These are phyloP conservation scores for Taiozyma sp. DNA, from an alignment of 1,139 yeast species.

Conservation along the genomic window DNA sequence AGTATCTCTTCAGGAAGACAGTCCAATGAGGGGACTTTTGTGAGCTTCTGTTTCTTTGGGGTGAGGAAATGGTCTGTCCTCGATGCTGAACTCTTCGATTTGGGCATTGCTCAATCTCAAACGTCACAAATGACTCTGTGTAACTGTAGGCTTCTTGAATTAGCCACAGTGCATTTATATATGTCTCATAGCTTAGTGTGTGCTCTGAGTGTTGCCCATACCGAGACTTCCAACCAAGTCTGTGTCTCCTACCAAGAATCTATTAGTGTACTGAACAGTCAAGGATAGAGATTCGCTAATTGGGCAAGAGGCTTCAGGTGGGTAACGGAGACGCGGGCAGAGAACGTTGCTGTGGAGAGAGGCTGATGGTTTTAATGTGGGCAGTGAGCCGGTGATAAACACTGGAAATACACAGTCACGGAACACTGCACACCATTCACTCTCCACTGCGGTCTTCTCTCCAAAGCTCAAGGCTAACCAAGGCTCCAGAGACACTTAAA, in stretches of 20 bases:
- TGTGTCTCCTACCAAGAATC: not conserved
- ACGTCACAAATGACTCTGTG: no score
- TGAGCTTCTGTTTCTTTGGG: not conserved
- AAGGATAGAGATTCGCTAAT: not conserved
- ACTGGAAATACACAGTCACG: no score
- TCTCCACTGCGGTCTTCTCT: no score
- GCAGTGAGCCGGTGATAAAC: no score
- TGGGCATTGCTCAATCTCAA: not conserved
- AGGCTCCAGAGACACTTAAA: no score
- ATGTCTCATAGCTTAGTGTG: no score
- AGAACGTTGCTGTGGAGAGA: not conserved
- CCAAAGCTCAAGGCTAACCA: no score
- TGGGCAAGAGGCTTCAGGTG: not conserved
- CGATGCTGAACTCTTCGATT: not conserved
- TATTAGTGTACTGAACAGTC: not conserved
- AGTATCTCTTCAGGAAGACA: constrained; percentile 18
- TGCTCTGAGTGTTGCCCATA: no score
- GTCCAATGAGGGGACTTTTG: not conserved
- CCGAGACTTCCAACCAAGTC: no score
- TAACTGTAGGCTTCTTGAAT: no score
- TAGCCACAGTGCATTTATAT: no score
- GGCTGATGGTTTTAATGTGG: not conserved
- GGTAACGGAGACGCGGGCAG: not conserved
- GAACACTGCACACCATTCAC: no score
- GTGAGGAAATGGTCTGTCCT: not conserved